Conservation (phyloP, 1,284 basidiomycete genomes). For the Leccinum colubrinum region DNA sequence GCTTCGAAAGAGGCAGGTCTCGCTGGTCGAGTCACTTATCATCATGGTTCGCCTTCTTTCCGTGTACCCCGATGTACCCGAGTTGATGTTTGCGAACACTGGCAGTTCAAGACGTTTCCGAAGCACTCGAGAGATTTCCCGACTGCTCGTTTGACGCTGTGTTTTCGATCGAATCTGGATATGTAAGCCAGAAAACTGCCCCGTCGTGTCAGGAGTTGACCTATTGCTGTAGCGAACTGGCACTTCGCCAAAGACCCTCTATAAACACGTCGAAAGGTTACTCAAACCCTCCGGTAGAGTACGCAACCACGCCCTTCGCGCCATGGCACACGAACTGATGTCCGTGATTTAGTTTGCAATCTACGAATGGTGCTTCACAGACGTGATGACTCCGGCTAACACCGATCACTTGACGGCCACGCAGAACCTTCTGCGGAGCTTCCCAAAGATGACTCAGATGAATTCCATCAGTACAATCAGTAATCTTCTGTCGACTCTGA, state of each 20-base stretch:
- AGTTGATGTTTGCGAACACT: neutral
- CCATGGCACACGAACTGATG: neutral
- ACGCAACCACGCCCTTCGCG: neutral
- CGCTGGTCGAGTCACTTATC: constrained; percentile 3
- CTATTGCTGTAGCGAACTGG: neutral
- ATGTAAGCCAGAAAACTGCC: neutral
- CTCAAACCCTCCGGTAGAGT: constrained; percentile 14
- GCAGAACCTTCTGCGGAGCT: constrained; percentile 4
- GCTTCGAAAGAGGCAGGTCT: constrained; percentile 6
- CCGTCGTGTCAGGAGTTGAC: neutral
- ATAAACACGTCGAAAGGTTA: constrained; percentile 8
- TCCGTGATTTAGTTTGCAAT: constrained; percentile 8
- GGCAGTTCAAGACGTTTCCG: constrained; percentile 5
- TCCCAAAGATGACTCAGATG: constrained; percentile 2
- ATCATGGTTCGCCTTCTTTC: constrained; percentile 1
- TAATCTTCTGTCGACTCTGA: neutral
- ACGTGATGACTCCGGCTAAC: constrained; percentile 7
- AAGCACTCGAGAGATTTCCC: neutral
- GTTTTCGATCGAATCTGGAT: neutral
- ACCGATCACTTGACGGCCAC: constrained; percentile 2
- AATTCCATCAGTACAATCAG: constrained; percentile 3
- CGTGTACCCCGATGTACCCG: neutral
- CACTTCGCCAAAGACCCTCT: constrained; percentile 2
- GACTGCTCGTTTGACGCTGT: neutral
- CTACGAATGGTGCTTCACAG: constrained; percentile 15